These are phyloP conservation scores for Lentinula boryana DNA, from an alignment of 768 basidiomycete genomes.

Conservation along the genomic window DNA sequence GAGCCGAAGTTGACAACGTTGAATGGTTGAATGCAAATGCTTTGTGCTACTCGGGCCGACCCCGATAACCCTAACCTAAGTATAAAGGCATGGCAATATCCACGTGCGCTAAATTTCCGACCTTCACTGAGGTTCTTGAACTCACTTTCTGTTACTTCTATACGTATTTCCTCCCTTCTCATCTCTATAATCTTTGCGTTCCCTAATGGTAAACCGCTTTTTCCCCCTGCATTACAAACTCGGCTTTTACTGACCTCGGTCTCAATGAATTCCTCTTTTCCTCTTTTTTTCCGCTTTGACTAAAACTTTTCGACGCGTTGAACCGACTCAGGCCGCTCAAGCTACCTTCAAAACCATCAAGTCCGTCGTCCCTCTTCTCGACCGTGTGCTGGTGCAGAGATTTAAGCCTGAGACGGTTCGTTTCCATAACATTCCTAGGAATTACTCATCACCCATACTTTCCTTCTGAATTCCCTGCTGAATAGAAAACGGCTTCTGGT, in stretches of 20 bases:
- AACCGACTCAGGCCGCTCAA: constrained; percentile 57
- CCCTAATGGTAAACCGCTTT: background rate
- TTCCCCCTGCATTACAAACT: background rate
- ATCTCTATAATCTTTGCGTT: background rate
- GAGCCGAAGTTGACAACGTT: too few relatives aligned
- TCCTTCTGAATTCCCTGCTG: background rate
- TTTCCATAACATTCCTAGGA: background rate
- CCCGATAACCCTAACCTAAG: too few relatives aligned
- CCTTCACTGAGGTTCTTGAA: background rate
- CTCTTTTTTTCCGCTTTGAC: background rate
- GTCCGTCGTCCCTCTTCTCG: constrained; percentile 83
- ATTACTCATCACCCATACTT: background rate
- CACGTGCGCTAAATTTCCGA: background rate
- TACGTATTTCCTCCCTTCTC: background rate
- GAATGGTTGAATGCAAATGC: too few relatives aligned
- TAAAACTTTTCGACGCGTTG: background rate
- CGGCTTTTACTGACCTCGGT: background rate
- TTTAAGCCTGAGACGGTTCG: constrained; percentile 94
- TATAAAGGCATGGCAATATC: background rate
- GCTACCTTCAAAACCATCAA: constrained; percentile 96
- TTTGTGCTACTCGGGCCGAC: too few relatives aligned
- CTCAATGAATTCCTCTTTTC: background rate
- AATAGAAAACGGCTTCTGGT: constrained; percentile 94
- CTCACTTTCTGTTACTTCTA: background rate
- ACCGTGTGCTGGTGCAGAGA: constrained; percentile 95